Base-by-base conservation (phyloP, 345 rosid genomes). In the Populus pruinosa region DNA sequence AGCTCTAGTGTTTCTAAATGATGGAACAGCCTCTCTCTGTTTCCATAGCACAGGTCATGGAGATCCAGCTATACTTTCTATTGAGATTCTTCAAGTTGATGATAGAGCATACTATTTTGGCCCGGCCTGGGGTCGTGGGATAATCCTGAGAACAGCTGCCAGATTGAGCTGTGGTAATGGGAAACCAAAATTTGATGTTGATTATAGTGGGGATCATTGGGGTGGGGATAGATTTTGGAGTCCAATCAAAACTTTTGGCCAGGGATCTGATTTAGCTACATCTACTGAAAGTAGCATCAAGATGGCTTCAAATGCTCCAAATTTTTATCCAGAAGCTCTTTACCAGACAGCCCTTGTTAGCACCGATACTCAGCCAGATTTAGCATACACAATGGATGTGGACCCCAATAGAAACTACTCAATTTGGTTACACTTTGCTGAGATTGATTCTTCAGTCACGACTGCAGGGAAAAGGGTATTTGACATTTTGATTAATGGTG, bases 191-290 rank as follows among this genome's bases (percentile, higher is more conserved):
- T 93, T 96, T 70, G 98, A 82, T 84, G 88, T 77, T 78, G 98
- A 92, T 74, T 94, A 90, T 44, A 81, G 88, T 50, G 99, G 89
- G 21, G 91, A 94, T 77, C 91, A 55, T 56, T 96, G 99, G 99
- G 97, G 99, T 67, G 98, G 99, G 81, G 99, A 96, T 83, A 94
- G 99, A 83, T 96, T 90, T 86, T 96, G 99, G 99, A 74, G 71
- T 68, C 86, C 90, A 0, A 76, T 89, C 62, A 81, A 76, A 71
- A 85, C 97, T 66, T 96, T 94, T 77, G 90, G 88, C 61, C 83
- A 79, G 44, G 77, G 73, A 76, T 83, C 91, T 39, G 99, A 91
- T 88, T 77, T 82, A 76, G 80, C 85, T 44, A 89, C 82, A 81
- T 89, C 95, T 71, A 90, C 96, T 20, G 87, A 87, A 87, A 87